Evolutionary conservation across 306 rosid genomes (phyloP).

Genomic region (Gastrolobium bilobum): DNA sequence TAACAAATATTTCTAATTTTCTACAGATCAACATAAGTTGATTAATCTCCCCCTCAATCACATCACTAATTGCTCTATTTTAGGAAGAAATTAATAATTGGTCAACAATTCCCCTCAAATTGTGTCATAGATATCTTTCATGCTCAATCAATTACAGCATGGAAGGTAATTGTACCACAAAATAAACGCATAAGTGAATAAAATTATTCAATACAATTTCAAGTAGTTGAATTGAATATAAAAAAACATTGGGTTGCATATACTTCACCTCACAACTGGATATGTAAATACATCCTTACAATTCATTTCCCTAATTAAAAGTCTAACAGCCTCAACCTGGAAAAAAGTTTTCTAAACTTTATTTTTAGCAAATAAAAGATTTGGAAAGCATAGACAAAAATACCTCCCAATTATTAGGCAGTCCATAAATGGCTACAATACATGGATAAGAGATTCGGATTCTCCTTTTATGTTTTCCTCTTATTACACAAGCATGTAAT

Average conservation of each 20-base stretch:
- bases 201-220: conserved; percentile 18
- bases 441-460: conserved; percentile 30
- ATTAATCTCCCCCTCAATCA: too few species aligned
- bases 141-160: too few species aligned
- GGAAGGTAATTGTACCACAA: not conserved
- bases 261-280: not conserved
- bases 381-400: conserved; percentile 33
- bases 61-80: too few species aligned
- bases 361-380: conserved; percentile 41
- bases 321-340: not conserved
- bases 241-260: conserved; percentile 24
- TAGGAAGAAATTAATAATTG: too few species aligned
- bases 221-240: conserved; percentile 6
- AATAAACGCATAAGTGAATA: not conserved
- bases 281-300: conserved; percentile 38
- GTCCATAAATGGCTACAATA: conserved; percentile 59
- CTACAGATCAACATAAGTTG: too few species aligned
- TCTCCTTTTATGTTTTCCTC: too few species aligned
- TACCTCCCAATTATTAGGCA: conserved; percentile 44
- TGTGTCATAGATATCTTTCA: too few species aligned
- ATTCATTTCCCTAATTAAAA: conserved; percentile 24
- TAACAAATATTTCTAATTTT: too few species aligned
- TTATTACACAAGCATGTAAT: too few species aligned
- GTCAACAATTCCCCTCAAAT: too few species aligned
- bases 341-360: conserved; percentile 19